Evolutionary conservation across 768 basidiomycete genomes (phyloP).

Genomic region (Solioccasus polychromus): DNA sequence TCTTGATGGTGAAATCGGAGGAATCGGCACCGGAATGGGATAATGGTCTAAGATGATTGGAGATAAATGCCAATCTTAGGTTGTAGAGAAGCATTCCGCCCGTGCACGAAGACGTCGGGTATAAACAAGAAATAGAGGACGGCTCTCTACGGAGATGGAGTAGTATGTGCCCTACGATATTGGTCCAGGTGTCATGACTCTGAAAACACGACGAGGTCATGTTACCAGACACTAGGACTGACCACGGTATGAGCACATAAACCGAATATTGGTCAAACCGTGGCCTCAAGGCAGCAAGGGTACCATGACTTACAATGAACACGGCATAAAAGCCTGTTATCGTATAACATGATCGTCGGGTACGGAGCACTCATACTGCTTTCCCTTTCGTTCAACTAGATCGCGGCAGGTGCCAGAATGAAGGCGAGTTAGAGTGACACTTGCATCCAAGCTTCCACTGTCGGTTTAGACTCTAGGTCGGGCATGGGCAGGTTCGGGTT

Average conservation of each 20-base stretch:
- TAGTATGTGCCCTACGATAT: slow-evolving; percentile 45
- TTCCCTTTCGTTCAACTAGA: slow-evolving; percentile 51
- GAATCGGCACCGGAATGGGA: neutral
- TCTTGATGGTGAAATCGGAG: neutral
- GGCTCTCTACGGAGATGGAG: slow-evolving; percentile 45
- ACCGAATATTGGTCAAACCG: neutral
- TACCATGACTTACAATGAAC: slow-evolving; percentile 36
- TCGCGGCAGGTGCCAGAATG: slow-evolving; percentile 39
- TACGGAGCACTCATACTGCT: slow-evolving; percentile 35
- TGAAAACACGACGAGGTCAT: neutral
- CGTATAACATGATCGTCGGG: slow-evolving; percentile 34
- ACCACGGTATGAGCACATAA: slow-evolving; percentile 47
- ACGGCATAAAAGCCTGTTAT: slow-evolving; percentile 41
- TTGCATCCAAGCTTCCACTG: slow-evolving; percentile 50
- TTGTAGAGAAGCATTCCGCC: too few relatives aligned
- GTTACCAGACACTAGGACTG: slow-evolving; percentile 37
- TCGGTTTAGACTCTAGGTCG: neutral
- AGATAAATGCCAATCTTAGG: too few relatives aligned
- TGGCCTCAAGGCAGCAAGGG: too few relatives aligned
- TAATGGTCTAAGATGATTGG: neutral
- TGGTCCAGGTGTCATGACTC: neutral
- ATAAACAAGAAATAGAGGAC: slow-evolving; percentile 39
- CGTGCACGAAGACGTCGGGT: too few relatives aligned
- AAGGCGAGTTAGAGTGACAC: slow-evolving; percentile 50
- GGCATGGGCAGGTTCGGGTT: neutral